Percentiles rank a stretch among this genome's conserved stretches.
Conservation (phyloP, 129 eudicot genomes). For the carrot (Daucus carota) region DNA sequence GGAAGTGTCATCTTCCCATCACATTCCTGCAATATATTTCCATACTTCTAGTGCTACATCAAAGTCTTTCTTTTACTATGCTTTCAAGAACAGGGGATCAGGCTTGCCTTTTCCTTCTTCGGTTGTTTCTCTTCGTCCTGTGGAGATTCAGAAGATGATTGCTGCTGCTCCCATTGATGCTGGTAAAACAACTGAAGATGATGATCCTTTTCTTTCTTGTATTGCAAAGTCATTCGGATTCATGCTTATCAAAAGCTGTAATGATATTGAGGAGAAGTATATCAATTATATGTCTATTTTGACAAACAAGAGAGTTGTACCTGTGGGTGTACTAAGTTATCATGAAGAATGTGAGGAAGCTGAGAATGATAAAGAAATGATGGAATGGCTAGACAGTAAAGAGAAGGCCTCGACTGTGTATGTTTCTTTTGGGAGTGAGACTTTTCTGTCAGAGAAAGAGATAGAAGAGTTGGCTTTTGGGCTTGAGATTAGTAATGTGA, state of each 20-base stretch:
- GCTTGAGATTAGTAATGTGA: constrained; percentile 15
- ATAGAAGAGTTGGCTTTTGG: constrained; percentile 22
- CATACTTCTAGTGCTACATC: constrained; percentile 1
- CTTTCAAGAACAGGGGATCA: neutral
- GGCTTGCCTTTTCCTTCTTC: constrained; percentile 10
- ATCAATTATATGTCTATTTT: constrained; percentile 10
- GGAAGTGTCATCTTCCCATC: constrained; percentile 1
- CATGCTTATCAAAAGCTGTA: constrained; percentile 20
- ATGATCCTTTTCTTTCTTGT: constrained; percentile 5
- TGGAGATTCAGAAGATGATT: neutral
- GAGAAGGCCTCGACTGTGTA: constrained; percentile 14
- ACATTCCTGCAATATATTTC: constrained; percentile 22
- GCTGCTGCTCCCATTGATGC: neutral
- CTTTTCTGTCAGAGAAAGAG: constrained; percentile 19
- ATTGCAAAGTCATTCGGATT: constrained; percentile 2
- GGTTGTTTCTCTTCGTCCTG: constrained; percentile 6
- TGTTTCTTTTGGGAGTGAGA: constrained; percentile 31
- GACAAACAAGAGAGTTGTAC: constrained; percentile 12
- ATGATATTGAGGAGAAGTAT: constrained; percentile 23
- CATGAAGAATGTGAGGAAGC: neutral
- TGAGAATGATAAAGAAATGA: neutral
- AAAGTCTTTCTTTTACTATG: neutral
- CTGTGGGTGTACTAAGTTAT: constrained; percentile 24
- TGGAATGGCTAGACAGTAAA: constrained; percentile 15
- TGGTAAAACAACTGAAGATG: neutral